Conservation (phyloP, 148 eudicot genomes). For the Vaccinium myrtillus region DNA sequence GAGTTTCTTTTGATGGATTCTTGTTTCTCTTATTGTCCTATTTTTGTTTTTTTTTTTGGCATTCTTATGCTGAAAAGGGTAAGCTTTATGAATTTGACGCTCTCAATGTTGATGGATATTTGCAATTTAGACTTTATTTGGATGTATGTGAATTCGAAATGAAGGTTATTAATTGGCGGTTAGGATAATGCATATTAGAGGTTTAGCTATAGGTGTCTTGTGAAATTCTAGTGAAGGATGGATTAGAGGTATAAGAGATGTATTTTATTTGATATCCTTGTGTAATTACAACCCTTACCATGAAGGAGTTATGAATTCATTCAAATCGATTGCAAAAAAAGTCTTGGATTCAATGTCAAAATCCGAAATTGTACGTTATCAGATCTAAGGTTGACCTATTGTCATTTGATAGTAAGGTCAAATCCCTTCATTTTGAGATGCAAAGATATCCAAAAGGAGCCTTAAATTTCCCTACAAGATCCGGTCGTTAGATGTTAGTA, state of each 20-base stretch:
- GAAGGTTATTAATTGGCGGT: not conserved
- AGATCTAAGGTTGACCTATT: not conserved
- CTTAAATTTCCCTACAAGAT: slow-evolving; percentile 4
- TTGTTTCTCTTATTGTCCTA: not conserved
- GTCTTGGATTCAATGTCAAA: not conserved
- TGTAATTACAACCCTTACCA: not conserved
- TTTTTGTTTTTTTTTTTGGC: not conserved
- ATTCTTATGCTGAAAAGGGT: not conserved
- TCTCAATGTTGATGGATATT: not conserved
- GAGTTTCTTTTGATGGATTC: not conserved
- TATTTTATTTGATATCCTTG: not conserved
- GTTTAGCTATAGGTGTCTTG: not conserved
- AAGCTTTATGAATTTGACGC: not conserved
- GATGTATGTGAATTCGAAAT: not conserved
- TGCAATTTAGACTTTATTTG: not conserved
- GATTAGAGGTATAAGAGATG: not conserved
- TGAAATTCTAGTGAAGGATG: not conserved
- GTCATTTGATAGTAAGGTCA: not conserved
- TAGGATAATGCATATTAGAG: not conserved
- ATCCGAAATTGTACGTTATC: not conserved
- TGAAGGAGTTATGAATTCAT: not conserved
- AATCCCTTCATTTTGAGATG: not conserved
- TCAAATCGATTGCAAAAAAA: not conserved
- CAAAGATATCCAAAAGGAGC: not conserved
- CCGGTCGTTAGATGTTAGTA: not conserved